Percentiles rank a stretch among this genome's conserved stretches.
phyloP scores from a whole-genome alignment of 116 monocot species.

The Papilionanthe hybrid region DNA sequence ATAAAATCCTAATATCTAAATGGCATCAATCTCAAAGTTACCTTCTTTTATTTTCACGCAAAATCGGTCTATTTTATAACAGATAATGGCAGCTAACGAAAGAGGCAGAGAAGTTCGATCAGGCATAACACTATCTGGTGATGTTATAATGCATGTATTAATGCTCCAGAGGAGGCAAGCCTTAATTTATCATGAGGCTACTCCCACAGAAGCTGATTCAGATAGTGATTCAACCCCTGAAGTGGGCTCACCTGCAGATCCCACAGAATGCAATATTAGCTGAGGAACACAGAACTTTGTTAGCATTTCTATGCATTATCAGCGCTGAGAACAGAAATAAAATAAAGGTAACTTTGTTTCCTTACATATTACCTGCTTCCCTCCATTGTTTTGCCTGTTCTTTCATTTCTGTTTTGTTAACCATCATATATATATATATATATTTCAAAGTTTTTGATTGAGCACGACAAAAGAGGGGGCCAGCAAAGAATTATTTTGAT shows the following conservation, averaged over 20 bases:
- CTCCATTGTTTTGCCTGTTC: neutral
- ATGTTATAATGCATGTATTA: slow-evolving; percentile 72
- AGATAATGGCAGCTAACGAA: slow-evolving; percentile 61
- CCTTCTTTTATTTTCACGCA: neutral
- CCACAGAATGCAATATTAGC: slow-evolving; percentile 32
- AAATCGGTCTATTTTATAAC: neutral
- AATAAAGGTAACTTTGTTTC: neutral
- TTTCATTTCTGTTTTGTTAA: no score
- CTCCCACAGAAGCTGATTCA: slow-evolving; percentile 13
- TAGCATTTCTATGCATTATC: no score
- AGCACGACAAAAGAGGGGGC: no score
- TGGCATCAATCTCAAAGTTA: no score
- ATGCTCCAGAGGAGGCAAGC: slow-evolving; percentile 66
- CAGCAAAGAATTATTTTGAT: no score
- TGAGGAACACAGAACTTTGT: neutral
- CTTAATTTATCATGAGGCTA: slow-evolving; percentile 27
- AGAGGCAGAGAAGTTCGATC: slow-evolving; percentile 46
- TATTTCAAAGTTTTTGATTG: no score
- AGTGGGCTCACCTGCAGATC: slow-evolving; percentile 26
- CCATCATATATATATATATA: no score
- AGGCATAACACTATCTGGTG: slow-evolving; percentile 41
- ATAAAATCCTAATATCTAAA: no score
- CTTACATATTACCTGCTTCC: neutral
- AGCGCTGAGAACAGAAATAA: neutral
- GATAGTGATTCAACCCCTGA: slow-evolving; percentile 32